phyloP scores from a whole-genome alignment of 495 filamentous ascomycete species.

The Mycothermus thermophilus region DNA sequence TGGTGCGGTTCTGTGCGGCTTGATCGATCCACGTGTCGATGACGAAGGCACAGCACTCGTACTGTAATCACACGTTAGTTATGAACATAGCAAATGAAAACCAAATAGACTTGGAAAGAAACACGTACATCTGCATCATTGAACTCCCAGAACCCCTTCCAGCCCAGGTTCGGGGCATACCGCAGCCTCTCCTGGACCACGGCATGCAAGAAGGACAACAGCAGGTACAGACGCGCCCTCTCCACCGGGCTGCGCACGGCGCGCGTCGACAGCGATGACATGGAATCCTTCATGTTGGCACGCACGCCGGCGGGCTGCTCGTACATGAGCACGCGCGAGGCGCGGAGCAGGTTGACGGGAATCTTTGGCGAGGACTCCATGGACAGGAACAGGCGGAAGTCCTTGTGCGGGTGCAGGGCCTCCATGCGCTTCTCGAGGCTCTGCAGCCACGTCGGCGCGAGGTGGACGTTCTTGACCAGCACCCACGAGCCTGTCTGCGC shows the following conservation, averaged over 20 bases:
- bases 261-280: constrained; percentile 67
- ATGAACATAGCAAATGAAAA: not conserved
- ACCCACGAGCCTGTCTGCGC: constrained; percentile 93
- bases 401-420: constrained; percentile 81
- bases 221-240: constrained; percentile 75
- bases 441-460: constrained; percentile 90
- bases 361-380: constrained; percentile 98
- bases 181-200: constrained; percentile 91
- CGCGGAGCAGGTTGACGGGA: constrained; percentile 86
- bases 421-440: constrained; percentile 93
- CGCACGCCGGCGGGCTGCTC: constrained; percentile 93
- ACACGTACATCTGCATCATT: constrained; percentile 93
- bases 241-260: constrained; percentile 76
- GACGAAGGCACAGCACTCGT: constrained; percentile 91
- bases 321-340: constrained; percentile 90
- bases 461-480: constrained; percentile 95
- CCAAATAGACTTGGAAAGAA: not conserved
- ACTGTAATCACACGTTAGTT: constrained; percentile 46
- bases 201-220: constrained; percentile 89
- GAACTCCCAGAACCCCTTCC: constrained; percentile 99
- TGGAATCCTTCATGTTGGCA: constrained; percentile 97
- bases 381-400: constrained; percentile 91
- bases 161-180: constrained; percentile 87
- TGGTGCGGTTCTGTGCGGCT: constrained; percentile 69
- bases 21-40: constrained; percentile 90